phyloP scores from a whole-genome alignment of 352 stramenopile genomes.

The Phytopythium oedochilum region DNA sequence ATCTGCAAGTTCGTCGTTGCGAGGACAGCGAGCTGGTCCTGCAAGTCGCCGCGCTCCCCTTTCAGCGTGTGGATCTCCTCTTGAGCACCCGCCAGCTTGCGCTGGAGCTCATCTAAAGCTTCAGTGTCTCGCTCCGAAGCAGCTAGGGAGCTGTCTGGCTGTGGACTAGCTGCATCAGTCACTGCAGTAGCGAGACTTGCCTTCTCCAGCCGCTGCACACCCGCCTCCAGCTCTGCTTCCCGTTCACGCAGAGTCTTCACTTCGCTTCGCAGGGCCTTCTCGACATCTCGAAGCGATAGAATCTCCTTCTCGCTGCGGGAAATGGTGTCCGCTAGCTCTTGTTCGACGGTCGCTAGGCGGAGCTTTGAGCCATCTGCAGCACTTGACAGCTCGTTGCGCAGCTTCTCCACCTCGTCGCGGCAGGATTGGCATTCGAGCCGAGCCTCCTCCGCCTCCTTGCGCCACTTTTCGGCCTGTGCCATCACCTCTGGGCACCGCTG shows the following conservation, averaged over 20 bases:
- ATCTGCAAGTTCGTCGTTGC: slow-evolving; percentile 24
- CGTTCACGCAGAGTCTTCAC: not conserved
- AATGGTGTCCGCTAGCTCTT: not conserved
- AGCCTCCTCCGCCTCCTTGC: not conserved
- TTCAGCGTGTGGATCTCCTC: slow-evolving; percentile 15
- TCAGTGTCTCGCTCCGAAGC: not conserved
- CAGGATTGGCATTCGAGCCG: not conserved
- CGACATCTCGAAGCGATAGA: not conserved
- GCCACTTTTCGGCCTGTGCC: not conserved
- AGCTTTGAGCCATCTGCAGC: not conserved
- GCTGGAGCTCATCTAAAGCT: slow-evolving; percentile 8
- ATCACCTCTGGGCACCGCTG: not conserved
- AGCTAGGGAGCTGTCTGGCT: no score
- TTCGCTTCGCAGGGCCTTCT: not conserved
- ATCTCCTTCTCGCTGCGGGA: not conserved
- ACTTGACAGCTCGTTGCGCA: not conserved
- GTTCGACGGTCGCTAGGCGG: not conserved
- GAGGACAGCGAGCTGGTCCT: slow-evolving; percentile 22
- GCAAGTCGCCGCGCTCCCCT: slow-evolving; percentile 17
- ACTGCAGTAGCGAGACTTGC: no score
- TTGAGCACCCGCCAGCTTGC: slow-evolving; percentile 11
- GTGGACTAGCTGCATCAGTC: not conserved
- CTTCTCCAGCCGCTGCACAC: not conserved
- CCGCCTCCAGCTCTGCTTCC: not conserved
- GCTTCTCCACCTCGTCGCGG: not conserved